These are phyloP conservation scores for Boletus pseudopeckii DNA, from an alignment of 768 basidiomycete species.

Conservation along the genomic window DNA sequence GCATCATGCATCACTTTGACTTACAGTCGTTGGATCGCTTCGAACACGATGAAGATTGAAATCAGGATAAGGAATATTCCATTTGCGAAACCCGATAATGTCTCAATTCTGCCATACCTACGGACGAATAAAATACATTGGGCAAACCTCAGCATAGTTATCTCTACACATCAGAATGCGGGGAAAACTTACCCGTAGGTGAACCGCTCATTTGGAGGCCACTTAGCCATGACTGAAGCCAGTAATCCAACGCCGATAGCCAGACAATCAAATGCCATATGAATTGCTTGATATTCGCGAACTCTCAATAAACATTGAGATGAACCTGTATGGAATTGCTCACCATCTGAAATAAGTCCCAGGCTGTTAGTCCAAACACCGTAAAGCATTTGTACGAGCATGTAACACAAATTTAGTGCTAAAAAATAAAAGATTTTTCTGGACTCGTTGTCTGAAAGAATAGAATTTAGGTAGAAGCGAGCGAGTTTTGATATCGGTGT, in stretches of 20 bases:
- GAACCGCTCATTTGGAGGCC: constrained; percentile 92
- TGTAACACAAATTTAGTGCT: constrained; percentile 90
- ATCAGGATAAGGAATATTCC: constrained; percentile 92
- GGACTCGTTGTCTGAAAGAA: constrained; percentile 88
- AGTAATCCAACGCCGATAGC: constrained; percentile 94
- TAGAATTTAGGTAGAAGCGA: constrained; percentile 80
- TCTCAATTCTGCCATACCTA: constrained; percentile 95
- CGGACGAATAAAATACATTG: background rate
- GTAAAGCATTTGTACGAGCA: constrained; percentile 96
- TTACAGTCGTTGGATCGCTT: constrained; percentile 92
- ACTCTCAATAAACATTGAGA: constrained; percentile 2
- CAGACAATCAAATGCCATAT: constrained; percentile 99
- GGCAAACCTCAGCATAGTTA: background rate
- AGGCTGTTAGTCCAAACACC: constrained; percentile 97
- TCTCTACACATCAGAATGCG: background rate
- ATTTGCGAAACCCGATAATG: constrained; percentile 96
- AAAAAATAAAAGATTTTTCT: constrained; percentile 97
- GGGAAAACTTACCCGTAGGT: constrained; percentile 77
- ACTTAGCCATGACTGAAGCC: constrained; percentile 96
- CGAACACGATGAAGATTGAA: constrained; percentile 97
- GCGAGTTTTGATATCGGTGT: constrained; percentile 53
- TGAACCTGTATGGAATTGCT: constrained; percentile 18
- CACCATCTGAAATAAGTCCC: constrained; percentile 95
- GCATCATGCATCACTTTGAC: constrained; percentile 33
- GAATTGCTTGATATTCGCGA: constrained; percentile 67